A percentile compares a stretch with the other conserved stretches of the same genome.
These are phyloP conservation scores for Heracleum sosnowskyi DNA, from an alignment of 129 eudicot genomes.

Conservation along the genomic window DNA sequence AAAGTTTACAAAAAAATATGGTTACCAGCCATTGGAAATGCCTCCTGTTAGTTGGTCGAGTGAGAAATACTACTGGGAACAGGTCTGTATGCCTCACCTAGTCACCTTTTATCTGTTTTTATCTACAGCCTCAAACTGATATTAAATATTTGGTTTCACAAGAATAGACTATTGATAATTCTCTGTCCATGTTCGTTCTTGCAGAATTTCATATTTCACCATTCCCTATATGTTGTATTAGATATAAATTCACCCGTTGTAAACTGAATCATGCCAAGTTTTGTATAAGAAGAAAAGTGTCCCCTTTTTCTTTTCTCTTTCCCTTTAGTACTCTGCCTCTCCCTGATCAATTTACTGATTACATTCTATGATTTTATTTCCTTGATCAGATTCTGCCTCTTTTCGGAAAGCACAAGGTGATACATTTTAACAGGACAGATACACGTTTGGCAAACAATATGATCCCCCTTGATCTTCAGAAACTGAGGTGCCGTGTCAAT, in stretches of 20 bases:
- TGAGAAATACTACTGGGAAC: constrained; percentile 82
- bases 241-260: not conserved
- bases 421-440: constrained; percentile 92
- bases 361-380: not conserved
- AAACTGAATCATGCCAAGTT: not conserved
- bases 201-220: not conserved
- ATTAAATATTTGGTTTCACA: not conserved
- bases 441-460: constrained; percentile 90
- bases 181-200: not conserved
- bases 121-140: not conserved
- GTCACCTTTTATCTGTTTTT: not conserved
- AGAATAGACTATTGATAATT: not conserved
- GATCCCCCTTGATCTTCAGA: constrained; percentile 70
- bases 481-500: constrained; percentile 92
- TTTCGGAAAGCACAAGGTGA: constrained; percentile 61
- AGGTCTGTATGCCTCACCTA: constrained; percentile 33
- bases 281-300: not conserved
- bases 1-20: constrained; percentile 57
- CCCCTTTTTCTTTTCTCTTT: not conserved
- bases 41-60: constrained; percentile 98
- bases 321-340: not conserved
- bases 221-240: not conserved
- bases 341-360: not conserved
- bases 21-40: constrained; percentile 68
- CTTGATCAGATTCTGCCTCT: constrained; percentile 81